Evolutionary conservation across 805 yeast species (phyloP), one percentile per base, ranked within the genome.

Genomic region (Pichia nakasei): DNA sequence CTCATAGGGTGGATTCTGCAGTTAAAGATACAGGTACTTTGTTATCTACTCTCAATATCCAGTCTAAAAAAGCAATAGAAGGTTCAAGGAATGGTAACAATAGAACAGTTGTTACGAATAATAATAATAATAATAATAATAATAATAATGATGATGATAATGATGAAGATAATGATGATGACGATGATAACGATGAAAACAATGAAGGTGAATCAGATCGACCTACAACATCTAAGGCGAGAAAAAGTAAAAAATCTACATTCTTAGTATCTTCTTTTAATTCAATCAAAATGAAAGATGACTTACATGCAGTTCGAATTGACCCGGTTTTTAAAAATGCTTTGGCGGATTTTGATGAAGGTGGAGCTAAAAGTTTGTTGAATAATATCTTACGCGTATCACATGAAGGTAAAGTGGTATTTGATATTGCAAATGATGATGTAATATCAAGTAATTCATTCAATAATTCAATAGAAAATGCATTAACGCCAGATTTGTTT

Each of bases 1-100:
- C 89, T 12, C 84, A 94, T 15, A 75, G 97, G 54, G 88, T 91
- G 20, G 97, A 89, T 55, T 83, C 95, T 0, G 95, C 87, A 0
- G 94, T 89, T 5, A 80, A 83, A 9, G 97, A 89, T 55, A 88
- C 97, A 0, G 94, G 95, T 2, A 78, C 80, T 53, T 67, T 91
- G 44, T 55, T 75, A 27, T 72, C 76, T 44, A 77, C 77, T 9
- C 60, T 73, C 35, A 46, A 45, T 37, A 64, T 73, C 3, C 29
- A 36, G 2, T 22, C 38, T 9, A 36, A 22, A 9, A 36, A 9
- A 17, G 1, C 13, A n/a, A 24, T 13, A 9, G 9, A 5, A 50
- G 61, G 4, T 48, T 47, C 17, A 46, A 45, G 9, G 57, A 53
- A 51, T 7, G 56, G 47, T 11, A 32, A 21, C 19, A 31, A 35